Base-by-base conservation (phyloP, 2,329 filamentous ascomycete genomes). In the Penicillium sp. region DNA sequence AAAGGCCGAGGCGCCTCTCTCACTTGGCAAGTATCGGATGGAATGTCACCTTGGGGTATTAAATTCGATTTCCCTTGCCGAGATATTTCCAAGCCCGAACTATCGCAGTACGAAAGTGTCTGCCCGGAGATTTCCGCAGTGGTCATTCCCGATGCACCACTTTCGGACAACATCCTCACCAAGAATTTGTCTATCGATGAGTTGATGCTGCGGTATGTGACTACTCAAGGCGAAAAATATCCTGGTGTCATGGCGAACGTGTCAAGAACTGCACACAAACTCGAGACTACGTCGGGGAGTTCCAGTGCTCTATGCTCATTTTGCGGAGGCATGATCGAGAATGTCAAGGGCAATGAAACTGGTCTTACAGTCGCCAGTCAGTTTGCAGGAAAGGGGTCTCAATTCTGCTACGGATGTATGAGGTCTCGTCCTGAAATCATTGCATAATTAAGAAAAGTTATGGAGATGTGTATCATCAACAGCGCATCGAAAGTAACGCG, bases 211-310 rank as follows among this genome's bases (percentile, higher is more conserved):
- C 87, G 91, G 56, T 99, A 97, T 73, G 96, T 99, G 68, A 85
- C 86, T 63, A 88, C 86, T 41, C 91, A 96, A 16, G 93, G 96
- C 71, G 85, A 86, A 63, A 89, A 89, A 57, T 97, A 96, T 69
- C 90, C 93, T 3, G 91, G 90, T 54, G 91, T 98, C 55, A 93
- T 99, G 63, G 89, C 93, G 31, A 99, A 99, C 71, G 95, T 99
- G 10, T 93, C 97, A 5, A 86, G 91, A 60, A 99, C 93, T 33
- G 88, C 90, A n/a, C 88, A 86, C 51, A 96, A 96, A 75, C 81
- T 98, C 41, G 80, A 86, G 46, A 71, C 78, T 0, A 65, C 77
- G 22, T 65, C 65, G 47, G 72, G 71, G 8, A 68, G 66, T 21
- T 70, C 62, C 45, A 70, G 68, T 14, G 64, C 64, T 24, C 65